These are phyloP conservation scores for Teunomyces kruisii DNA, from an alignment of 805 yeast genomes.

Conservation along the genomic window DNA sequence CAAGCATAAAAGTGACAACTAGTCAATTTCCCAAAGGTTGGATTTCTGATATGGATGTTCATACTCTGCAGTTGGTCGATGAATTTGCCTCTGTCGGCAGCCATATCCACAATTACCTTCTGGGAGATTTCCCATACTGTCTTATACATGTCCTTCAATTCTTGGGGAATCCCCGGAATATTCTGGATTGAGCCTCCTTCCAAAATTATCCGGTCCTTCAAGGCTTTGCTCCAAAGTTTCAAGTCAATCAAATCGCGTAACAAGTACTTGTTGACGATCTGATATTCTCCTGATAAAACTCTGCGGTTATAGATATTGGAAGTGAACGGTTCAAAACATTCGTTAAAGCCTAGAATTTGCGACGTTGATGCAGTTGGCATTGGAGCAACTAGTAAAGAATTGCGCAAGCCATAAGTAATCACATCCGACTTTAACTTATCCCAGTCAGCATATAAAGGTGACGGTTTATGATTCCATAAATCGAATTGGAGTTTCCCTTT, in stretches of 20 bases:
- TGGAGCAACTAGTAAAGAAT: slow-evolving; percentile 86
- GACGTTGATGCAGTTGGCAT: slow-evolving; percentile 99
- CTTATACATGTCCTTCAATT: slow-evolving; percentile 75
- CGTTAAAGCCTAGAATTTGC: slow-evolving; percentile 89
- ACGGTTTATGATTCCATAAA: slow-evolving; percentile 78
- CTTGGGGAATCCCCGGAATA: slow-evolving; percentile 70
- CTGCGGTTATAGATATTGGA: slow-evolving; percentile 90
- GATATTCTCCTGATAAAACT: slow-evolving; percentile 91
- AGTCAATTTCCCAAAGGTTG: slow-evolving; percentile 39
- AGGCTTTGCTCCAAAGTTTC: slow-evolving; percentile 78
- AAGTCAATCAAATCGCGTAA: slow-evolving; percentile 77
- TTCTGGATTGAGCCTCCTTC: slow-evolving; percentile 85
- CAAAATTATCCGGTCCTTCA: slow-evolving; percentile 74
- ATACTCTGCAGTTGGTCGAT: slow-evolving; percentile 55
- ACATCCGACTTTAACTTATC: slow-evolving; percentile 61
- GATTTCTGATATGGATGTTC: slow-evolving; percentile 39
- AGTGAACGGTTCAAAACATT: slow-evolving; percentile 95
- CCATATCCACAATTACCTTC: slow-evolving; percentile 80
- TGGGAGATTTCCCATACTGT: slow-evolving; percentile 98
- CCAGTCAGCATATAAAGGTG: slow-evolving; percentile 84
- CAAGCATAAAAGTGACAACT: slow-evolving; percentile 46
- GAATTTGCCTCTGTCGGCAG: slow-evolving; percentile 73
- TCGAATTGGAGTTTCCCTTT: slow-evolving; percentile 84
- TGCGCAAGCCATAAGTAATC: slow-evolving; percentile 68
- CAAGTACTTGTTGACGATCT: slow-evolving; percentile 85